Evolutionary conservation across 495 filamentous ascomycete genomes (phyloP), one percentile per base, ranked within the genome.

Genomic region (Penicillium atrosanguineum): DNA sequence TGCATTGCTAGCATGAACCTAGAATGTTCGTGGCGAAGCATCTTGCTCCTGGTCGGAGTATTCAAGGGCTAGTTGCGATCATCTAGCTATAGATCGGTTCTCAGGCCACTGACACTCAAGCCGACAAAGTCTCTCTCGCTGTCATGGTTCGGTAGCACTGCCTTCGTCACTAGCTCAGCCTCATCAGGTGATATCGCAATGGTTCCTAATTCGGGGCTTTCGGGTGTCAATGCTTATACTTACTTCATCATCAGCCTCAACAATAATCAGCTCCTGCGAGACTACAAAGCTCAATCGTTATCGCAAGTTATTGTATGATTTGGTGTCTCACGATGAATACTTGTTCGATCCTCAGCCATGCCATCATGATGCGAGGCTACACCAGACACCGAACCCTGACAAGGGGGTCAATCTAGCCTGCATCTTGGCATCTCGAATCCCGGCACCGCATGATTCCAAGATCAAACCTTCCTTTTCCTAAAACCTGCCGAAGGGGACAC

Each of bases 391-490:
- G 28, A 31, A 31, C 7, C 28, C 28, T 31, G 28, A 34, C 31
- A 34, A 34, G 31, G 31, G 31, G 31, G 9, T 8, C 11, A 34
- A 14, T 34, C 11, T 34, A 0, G 31, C 31, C 31, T 34, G 31
- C 31, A 12, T 34, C 8, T 34, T 34, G 38, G 38, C 16, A 16
- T 40, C 38, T 20, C 12, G 38, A 40, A 18, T 20, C n/a, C 19
- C 16, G 16, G 19, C 38, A 40, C n/a, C n/a, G 47, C 47, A 50
- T 40, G 47, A 38, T 28, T 50, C 37, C 21, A 21, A 40, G n/a
- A n/a, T n/a, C n/a, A n/a, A n/a, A n/a, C n/a, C n/a, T n/a, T n/a
- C n/a, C n/a, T n/a, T n/a, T n/a, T n/a, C n/a, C n/a, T n/a, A n/a
- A n/a, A n/a, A n/a, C n/a, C n/a, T n/a, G n/a, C n/a, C n/a, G n/a